Evolutionary conservation across 352 stramenopile genomes (phyloP), one percentile per base, ranked within the genome.

Genomic region (Thraustochytrium striatum): DNA sequence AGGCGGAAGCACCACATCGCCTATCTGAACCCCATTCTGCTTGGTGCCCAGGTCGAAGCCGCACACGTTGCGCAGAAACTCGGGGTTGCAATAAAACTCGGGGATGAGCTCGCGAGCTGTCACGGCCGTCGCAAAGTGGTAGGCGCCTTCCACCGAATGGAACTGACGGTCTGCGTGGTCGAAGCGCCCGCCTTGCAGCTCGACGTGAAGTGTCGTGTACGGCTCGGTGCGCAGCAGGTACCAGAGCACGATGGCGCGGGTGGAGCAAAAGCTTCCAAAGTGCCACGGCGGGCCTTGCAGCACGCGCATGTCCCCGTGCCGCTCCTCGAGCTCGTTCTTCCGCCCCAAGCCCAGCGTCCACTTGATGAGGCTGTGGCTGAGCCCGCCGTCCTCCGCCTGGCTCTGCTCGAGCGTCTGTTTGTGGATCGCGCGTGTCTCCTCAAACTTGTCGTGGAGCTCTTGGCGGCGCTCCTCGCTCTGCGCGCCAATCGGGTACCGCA

Each of bases 171-270:
- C 96, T 0, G 95, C 91, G 19, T 98, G 92, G 86, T 99, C 96
- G 83, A 99, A 99, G 73, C 97, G 93, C 9, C 94, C 95, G 58
- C 91, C 72, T 85, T 99, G 96, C 16, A 99, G 88, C 9, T 94
- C 87, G 3, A 93, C 83, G 83, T 98, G 93, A 8, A 98, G 88
- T 0, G 87, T 90, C 35, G 94, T 96, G 83, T 98, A 99, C 2
- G 96, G 96, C 84, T 98, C 93, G 8, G 98, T 83, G 16, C 96
- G 88, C 82, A 99, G 90, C 3, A 99, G 84, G 82, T 98, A 99
- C 82, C 98, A 93, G 16, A 99, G 84, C 43, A 98, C 95, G 72
- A 97, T 96, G n/a, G 90, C 90, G 69, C 87, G 91, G 8, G 96
- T 99, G 19, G 92, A 97, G 86, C 99, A 99, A 79, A 98, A 95